A percentile compares a stretch with the other conserved stretches of the same genome.
Evolutionary conservation across 768 basidiomycete genomes (phyloP).

Genomic region (Phylloporus arenicola): DNA sequence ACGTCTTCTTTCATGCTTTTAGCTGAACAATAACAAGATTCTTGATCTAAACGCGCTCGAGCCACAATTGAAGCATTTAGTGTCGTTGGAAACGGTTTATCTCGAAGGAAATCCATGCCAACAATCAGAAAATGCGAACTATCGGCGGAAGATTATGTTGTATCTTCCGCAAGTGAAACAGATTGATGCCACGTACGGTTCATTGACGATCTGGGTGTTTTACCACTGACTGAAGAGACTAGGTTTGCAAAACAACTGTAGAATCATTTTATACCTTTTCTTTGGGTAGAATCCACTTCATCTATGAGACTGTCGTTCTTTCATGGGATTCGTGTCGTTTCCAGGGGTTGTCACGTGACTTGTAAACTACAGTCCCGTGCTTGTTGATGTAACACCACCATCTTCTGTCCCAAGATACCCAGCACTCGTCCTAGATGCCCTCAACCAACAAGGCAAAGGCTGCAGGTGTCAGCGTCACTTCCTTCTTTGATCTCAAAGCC

Average conservation of each 20-base stretch:
- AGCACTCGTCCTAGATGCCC: conserved; percentile 31
- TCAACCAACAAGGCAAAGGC: conserved; percentile 55
- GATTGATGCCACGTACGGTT: conserved; percentile 92
- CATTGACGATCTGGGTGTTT: not conserved
- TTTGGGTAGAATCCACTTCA: not conserved
- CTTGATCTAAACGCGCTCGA: conserved; percentile 64
- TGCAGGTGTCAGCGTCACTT: conserved; percentile 64
- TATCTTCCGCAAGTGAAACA: conserved; percentile 86
- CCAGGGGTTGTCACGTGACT: too few relatives aligned
- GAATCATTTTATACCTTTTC: conserved; percentile 60
- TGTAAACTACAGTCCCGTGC: too few relatives aligned
- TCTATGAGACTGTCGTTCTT: too few relatives aligned
- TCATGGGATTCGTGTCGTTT: too few relatives aligned
- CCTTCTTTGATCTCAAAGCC: conserved; percentile 79
- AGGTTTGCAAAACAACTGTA: conserved; percentile 65
- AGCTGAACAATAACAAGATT: conserved; percentile 90
- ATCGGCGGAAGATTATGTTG: conserved; percentile 85
- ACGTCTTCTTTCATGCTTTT: not conserved
- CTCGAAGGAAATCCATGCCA: conserved; percentile 96
- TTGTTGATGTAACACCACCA: not conserved
- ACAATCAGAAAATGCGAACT: conserved; percentile 63
- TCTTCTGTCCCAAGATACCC: conserved; percentile 3
- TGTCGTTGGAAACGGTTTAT: conserved; percentile 79
- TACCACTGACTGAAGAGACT: conserved; percentile 1
- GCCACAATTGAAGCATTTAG: conserved; percentile 53